Conservation (phyloP, 805 yeast species). For the Zygoascus flipseniorum region DNA sequence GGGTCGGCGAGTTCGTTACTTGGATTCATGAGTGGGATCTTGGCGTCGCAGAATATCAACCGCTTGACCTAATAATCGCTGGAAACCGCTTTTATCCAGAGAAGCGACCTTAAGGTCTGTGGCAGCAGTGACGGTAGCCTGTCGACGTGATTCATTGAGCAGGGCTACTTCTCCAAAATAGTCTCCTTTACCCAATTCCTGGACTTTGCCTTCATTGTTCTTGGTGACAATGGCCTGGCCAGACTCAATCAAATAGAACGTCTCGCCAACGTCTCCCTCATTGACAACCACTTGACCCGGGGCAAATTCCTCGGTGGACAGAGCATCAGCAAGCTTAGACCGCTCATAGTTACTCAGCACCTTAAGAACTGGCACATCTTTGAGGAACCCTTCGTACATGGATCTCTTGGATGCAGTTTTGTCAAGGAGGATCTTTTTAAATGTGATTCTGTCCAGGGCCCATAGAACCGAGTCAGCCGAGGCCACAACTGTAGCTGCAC, state of each 20-base stretch:
- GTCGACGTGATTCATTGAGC: slow-evolving; percentile 84
- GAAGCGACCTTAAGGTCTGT: slow-evolving; percentile 81
- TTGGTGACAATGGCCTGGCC: slow-evolving; percentile 76
- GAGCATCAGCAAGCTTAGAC: slow-evolving; percentile 89
- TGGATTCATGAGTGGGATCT: slow-evolving; percentile 49
- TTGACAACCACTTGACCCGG: slow-evolving; percentile 67
- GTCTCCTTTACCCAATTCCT: slow-evolving; percentile 64
- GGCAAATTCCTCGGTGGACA: slow-evolving; percentile 64
- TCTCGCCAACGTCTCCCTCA: slow-evolving; percentile 82
- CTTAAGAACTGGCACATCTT: slow-evolving; percentile 74
- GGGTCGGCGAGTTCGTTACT: not conserved
- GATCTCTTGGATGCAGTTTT: slow-evolving; percentile 85
- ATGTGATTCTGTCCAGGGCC: slow-evolving; percentile 91
- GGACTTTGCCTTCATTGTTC: slow-evolving; percentile 45
- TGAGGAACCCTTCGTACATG: slow-evolving; percentile 81
- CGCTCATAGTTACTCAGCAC: slow-evolving; percentile 72
- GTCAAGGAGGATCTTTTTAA: slow-evolving; percentile 83
- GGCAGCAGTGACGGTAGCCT: slow-evolving; percentile 80
- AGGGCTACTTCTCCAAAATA: slow-evolving; percentile 96
- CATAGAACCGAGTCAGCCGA: slow-evolving; percentile 65
- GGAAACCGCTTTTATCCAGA: slow-evolving; percentile 85
- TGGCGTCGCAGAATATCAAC: slow-evolving; percentile 79
- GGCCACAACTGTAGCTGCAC: slow-evolving; percentile 91
- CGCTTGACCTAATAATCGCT: slow-evolving; percentile 88
- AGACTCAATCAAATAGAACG: slow-evolving; percentile 64